Evolutionary conservation across 2,329 filamentous ascomycete genomes (phyloP).

Genomic region (Trichoderma afroharzianum): DNA sequence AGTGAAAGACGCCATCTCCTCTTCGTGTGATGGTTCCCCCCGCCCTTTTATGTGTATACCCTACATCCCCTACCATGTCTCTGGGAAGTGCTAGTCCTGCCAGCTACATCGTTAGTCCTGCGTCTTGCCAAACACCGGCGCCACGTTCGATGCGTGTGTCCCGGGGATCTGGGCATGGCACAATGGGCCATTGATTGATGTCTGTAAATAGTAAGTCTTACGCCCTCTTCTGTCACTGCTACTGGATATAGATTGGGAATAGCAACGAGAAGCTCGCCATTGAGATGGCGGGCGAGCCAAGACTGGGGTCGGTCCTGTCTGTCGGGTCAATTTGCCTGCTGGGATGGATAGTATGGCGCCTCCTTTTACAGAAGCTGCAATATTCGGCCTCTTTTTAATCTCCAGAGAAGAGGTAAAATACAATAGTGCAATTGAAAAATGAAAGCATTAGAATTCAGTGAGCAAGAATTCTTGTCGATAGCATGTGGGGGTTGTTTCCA

Average conservation of each 20-base stretch:
- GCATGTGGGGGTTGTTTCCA: too few relatives aligned
- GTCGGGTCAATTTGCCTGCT: neutral
- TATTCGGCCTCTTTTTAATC: neutral
- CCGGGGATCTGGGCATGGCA: neutral
- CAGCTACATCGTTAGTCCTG: neutral
- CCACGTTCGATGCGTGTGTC: neutral
- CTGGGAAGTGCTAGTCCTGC: neutral
- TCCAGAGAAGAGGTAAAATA: too few relatives aligned
- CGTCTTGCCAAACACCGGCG: neutral
- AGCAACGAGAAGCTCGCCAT: neutral
- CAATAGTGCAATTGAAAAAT: fast-evolving
- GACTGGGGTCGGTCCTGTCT: neutral
- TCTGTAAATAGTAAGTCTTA: neutral
- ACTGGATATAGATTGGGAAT: neutral
- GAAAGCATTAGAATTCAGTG: neutral
- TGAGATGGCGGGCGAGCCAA: neutral
- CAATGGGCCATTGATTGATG: neutral
- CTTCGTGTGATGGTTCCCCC: neutral
- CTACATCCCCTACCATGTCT: neutral
- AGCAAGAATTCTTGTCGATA: too few relatives aligned
- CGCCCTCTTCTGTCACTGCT: neutral
- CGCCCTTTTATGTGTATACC: neutral
- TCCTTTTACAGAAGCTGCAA: neutral
- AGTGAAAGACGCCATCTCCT: neutral
- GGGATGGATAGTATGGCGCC: neutral